Evolutionary conservation across 2,329 filamentous ascomycete species (phyloP), one percentile per base, ranked within the genome.

Genomic region (Alternaria alternata): DNA sequence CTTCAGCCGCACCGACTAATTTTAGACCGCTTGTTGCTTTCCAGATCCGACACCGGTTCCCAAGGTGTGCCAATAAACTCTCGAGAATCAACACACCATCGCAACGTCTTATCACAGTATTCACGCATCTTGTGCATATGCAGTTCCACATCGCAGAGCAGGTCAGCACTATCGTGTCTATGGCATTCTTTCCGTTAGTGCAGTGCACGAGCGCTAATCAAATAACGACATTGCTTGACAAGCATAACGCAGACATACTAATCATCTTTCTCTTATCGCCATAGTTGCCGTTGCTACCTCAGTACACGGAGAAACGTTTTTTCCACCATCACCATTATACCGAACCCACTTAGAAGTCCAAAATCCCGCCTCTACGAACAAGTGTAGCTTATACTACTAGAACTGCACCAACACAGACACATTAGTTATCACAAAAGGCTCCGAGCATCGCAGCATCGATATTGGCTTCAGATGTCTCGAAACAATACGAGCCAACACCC

Each of bases 1-100:
- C 28, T 22, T 22, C 44, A 48, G 44, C 44, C 44, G 44, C 44
- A 48, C 44, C 26, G 4, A 48, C 28, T 48, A 48, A 48, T 34
- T 16, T 22, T 34, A 48, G 44, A 41, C 38, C 44, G 26, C 28
- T 26, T 8, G 28, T 34, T 48, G 18, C 44, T 48, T 30, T 48
- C 30, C 28, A 30, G 44, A 48, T 48, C 44, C 44, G 44, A 34
- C 44, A 34, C 18, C 14, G 18, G 44, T 20, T 8, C 8, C 4
- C 18, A 20, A 14, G n/a, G 28, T 32, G 28, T 1, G 26, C 30
- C 44, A 32, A 20, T 48, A 32, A 12, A 48, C 30, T 8, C 28
- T 18, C 14, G 46, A 36, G 30, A 4, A 14, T 3, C 3, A 22
- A 36, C 32, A 36, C 32, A 36, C 32, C 12, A 41, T 48, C 28